These are phyloP conservation scores for Ambrosia hybrid DNA, from an alignment of 140 eudicot species.

Conservation along the genomic window DNA sequence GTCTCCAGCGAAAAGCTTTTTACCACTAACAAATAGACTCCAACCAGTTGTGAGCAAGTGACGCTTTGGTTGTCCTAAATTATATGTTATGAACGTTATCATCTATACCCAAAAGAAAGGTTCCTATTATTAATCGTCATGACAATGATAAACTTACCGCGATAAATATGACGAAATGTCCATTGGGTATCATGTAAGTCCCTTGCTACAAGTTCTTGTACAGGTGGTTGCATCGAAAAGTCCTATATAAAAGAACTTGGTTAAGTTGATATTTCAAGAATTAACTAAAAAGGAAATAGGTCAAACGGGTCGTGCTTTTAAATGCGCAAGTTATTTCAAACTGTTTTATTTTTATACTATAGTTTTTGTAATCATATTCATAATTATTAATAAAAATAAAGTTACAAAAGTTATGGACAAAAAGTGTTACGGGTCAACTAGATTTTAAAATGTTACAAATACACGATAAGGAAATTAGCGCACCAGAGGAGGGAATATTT, in stretches of 20 bases:
- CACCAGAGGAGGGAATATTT: constrained; percentile 75
- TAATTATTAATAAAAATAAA: too few species aligned
- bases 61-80: constrained; percentile 92
- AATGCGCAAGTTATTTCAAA: background rate
- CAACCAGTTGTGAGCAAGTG: constrained; percentile 95
- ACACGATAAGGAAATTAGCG: constrained; percentile 11
- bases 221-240: constrained; percentile 93
- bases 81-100: constrained; percentile 2
- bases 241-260: constrained; percentile 45
- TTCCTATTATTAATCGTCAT: background rate
- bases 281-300: background rate
- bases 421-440: background rate
- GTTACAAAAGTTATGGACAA: background rate
- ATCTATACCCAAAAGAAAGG: background rate
- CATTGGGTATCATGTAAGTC: constrained; percentile 82
- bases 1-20: constrained; percentile 89
- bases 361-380: background rate
- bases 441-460: background rate
- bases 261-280: background rate
- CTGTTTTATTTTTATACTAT: too few species aligned
- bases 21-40: constrained; percentile 89
- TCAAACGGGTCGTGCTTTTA: background rate
- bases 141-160: constrained; percentile 48
- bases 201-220: constrained; percentile 83
- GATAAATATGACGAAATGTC: constrained; percentile 92